Evolutionary conservation across 228 moss, liverwort and hornwort species (phyloP).

Genomic region (Sphagnum magellanicum): DNA sequence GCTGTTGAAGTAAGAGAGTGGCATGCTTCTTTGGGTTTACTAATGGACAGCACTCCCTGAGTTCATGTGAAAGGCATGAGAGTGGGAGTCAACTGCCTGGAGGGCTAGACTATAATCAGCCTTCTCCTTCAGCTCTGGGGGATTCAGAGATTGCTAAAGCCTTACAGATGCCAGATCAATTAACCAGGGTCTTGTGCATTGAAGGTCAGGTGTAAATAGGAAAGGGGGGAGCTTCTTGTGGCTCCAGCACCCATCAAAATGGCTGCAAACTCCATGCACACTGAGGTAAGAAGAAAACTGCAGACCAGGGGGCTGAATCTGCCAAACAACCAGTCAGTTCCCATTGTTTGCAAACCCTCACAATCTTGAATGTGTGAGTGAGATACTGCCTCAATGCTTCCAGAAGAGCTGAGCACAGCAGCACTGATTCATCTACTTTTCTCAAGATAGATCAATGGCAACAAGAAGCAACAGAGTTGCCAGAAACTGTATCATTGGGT

Average conservation of each 20-base stretch:
- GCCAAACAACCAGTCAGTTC: slow-evolving; percentile 22
- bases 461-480: neutral
- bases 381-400: slow-evolving; percentile 5
- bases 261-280: slow-evolving; percentile 7
- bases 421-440: neutral
- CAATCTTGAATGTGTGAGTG: slow-evolving; percentile 1
- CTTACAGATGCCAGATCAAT: slow-evolving; percentile 5
- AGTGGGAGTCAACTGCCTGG: slow-evolving; percentile 9
- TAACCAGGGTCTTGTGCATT: slow-evolving; percentile 1
- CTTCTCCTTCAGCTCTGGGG: slow-evolving; percentile 4
- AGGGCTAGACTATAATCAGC: slow-evolving; percentile 3
- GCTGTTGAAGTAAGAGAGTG: slow-evolving; percentile 10
- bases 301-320: slow-evolving; percentile 25
- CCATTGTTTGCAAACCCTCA: slow-evolving; percentile 10
- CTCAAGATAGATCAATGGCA: neutral
- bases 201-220: slow-evolving; percentile 3
- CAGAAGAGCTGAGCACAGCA: neutral
- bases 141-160: neutral
- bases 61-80: slow-evolving; percentile 13
- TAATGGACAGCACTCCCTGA: slow-evolving; percentile 5
- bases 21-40: slow-evolving; percentile 3
- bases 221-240: slow-evolving; percentile 7
- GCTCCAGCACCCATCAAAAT: neutral
- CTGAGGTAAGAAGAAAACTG: slow-evolving; percentile 9
- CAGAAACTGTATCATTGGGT: neutral